These are phyloP conservation scores for Sphenostylis stenocarpa DNA, from an alignment of 306 rosid species.

Conservation along the genomic window DNA sequence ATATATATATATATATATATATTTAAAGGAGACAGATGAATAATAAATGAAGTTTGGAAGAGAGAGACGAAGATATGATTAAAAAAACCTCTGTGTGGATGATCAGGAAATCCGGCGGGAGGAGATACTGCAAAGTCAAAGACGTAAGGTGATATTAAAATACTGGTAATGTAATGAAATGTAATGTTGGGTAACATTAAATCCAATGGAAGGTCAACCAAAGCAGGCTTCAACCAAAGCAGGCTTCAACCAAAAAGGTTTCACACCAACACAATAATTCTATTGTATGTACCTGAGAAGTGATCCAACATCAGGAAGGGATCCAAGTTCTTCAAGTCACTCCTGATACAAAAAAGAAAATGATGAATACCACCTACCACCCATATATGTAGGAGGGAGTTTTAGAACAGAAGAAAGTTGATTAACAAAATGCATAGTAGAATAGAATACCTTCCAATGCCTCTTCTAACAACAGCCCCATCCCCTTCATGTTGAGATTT, in stretches of 20 bases:
- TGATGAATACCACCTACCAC: background rate
- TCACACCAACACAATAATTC: background rate
- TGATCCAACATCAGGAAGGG: constrained; percentile 51
- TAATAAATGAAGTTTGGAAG: background rate
- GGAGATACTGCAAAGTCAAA: constrained; percentile 48
- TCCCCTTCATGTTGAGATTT: constrained; percentile 52
- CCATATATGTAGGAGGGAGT: background rate
- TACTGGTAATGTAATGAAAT: background rate
- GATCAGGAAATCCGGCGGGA: constrained; percentile 52
- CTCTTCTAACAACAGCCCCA: constrained; percentile 52
- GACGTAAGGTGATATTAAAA: constrained; percentile 3
- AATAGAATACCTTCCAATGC: constrained; percentile 44
- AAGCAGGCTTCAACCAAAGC: background rate
- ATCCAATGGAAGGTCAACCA: background rate
- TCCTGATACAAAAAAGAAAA: background rate
- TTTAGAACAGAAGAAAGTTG: background rate
- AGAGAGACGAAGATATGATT: background rate
- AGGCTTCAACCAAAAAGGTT: background rate
- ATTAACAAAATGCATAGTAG: background rate
- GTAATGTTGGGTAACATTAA: background rate
- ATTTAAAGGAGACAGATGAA: background rate
- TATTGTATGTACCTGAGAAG: constrained; percentile 42
- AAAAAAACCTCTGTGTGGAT: constrained; percentile 52
- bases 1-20: too few species aligned
- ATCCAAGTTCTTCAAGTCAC: constrained; percentile 48